These are phyloP conservation scores for Didymosphaeria variabile DNA, from an alignment of 2,329 filamentous ascomycete species.

Conservation along the genomic window DNA sequence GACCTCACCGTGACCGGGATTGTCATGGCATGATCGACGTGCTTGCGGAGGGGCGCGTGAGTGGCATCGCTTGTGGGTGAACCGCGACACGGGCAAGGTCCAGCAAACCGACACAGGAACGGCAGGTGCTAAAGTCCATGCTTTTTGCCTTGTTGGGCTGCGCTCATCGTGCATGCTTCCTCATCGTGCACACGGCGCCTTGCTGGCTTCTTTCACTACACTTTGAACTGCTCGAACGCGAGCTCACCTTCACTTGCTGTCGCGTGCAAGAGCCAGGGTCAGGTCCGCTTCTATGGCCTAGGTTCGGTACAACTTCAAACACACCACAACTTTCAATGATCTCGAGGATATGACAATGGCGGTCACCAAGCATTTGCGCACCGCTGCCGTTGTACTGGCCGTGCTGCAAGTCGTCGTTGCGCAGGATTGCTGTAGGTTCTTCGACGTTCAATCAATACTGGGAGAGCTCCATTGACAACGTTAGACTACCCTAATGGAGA, in stretches of 20 bases:
- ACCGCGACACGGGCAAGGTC: background rate
- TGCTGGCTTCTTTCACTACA: background rate
- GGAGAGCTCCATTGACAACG: slow-evolving; percentile 18
- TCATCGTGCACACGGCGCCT: background rate
- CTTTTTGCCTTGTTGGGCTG: background rate
- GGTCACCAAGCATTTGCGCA: slow-evolving; percentile 31
- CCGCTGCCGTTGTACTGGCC: slow-evolving; percentile 26
- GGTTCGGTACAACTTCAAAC: background rate
- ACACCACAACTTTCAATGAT: slow-evolving; percentile 19
- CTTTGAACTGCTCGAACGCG: background rate
- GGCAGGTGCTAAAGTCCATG: slow-evolving; percentile 1
- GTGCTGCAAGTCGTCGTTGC: slow-evolving; percentile 27
- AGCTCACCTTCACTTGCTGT: slow-evolving; percentile 2
- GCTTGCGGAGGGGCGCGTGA: background rate
- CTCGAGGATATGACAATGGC: slow-evolving; percentile 26
- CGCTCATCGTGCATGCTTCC: background rate
- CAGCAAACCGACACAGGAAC: slow-evolving; percentile 4
- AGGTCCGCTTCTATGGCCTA: background rate
- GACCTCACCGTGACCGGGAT: background rate
- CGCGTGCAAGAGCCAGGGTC: slow-evolving; percentile 9
- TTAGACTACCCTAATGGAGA: slow-evolving; percentile 48
- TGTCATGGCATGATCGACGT: slow-evolving; percentile 1
- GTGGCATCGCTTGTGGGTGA: slow-evolving; percentile 10
- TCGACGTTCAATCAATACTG: background rate
- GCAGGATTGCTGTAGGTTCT: slow-evolving; percentile 42